Base-by-base conservation (phyloP, 1,284 basidiomycete species). In the Ceratobasidium sp. region DNA sequence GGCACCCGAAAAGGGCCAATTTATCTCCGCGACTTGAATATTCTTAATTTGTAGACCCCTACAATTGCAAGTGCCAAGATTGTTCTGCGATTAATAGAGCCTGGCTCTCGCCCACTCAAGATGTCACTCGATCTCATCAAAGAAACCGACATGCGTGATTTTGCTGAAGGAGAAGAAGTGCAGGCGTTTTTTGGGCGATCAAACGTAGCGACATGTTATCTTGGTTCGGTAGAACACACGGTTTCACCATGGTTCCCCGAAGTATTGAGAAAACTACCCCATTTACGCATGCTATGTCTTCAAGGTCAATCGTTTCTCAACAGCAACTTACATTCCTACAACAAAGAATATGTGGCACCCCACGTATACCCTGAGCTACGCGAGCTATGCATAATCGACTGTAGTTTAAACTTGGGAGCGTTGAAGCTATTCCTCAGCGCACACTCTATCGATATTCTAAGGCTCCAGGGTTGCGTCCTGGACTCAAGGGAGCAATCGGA, bases 21-120 rank as follows among this genome's bases (percentile, higher is more conserved):
- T 1, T 15, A 13, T 4, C 42, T 66, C 39, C 23, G n/a, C 13
- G 26, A 64, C 1, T 42, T 75, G 13, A 61, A 75, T 18, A n/a
- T 64, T 18, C 20, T 66, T 18, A 53, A 53, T 9, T n/a, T n/a
- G n/a, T n/a, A n/a, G n/a, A n/a, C n/a, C n/a, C n/a, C 20, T 70
- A 15, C 10, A 13, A 4, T 1, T 7, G 28, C 42, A 26, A 51
- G n/a, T n/a, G n/a, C n/a, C 7, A 26, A 12, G 23, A 53, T 49
- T 26, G 10, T 73, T 15, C 58, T 73, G 12, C 71, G 58, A 63
- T 42, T 73, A 6, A 9, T 75, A 12, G 60, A 60, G 4, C 72
- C 72, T 6, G 46, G 72, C n/a, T 2, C 46, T 20, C 44, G 23
- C 9, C 49, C 72, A 51, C 44, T 75, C 40, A 60, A 28, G n/a